Base-by-base conservation (phyloP, 1,139 yeast genomes). In the Candida buenavistaensis region DNA sequence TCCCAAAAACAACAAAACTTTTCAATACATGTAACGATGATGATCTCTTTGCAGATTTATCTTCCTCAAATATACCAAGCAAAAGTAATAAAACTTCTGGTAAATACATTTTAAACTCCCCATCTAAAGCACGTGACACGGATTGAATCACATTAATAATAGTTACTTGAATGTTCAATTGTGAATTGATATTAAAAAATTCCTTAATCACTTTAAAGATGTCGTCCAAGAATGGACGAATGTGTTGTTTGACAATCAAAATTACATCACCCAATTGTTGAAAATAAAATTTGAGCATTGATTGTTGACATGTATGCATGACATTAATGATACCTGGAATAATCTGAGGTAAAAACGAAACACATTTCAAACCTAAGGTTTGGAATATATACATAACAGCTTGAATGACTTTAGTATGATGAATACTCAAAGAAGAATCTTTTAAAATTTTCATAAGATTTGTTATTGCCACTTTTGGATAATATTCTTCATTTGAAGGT, bases 381-480 rank as follows among this genome's bases (percentile, higher is more conserved):
- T 86, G 89, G 65, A 89, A 89, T 33, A 92, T 88, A 52, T 86
- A 82, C 76, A 90, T 82, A 32, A 92, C 84, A 0, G 97, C 95
- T 50, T 88, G 96, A 9, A 89, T 86, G 23, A 88, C 95, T 28
- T 87, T 83, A 5, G 92, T 85, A 54, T 94, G 97, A 51, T 90
- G 96, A 0, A 87, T 70, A 11, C 86, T 81, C 40, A 92, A 68
- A 0, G 97, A 87, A 1, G 86, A 80, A 55, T 94, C 98, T 45
- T 83, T 82, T 33, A 92, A 62, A 16, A 92, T 82, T 41, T 82
- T 84, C 80, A 90, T 77, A 43, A 94, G 64, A 12, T 89, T 86
- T 23, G 81, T 82, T 28, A 92, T 86, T 1, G 94, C 97, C 14
- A 94, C 97, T 0, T 97, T 89, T 3, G 97, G 97, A 51, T 88